These are phyloP conservation scores for Leptographium radiaticola DNA, from an alignment of 2,329 filamentous ascomycete species.

Conservation along the genomic window DNA sequence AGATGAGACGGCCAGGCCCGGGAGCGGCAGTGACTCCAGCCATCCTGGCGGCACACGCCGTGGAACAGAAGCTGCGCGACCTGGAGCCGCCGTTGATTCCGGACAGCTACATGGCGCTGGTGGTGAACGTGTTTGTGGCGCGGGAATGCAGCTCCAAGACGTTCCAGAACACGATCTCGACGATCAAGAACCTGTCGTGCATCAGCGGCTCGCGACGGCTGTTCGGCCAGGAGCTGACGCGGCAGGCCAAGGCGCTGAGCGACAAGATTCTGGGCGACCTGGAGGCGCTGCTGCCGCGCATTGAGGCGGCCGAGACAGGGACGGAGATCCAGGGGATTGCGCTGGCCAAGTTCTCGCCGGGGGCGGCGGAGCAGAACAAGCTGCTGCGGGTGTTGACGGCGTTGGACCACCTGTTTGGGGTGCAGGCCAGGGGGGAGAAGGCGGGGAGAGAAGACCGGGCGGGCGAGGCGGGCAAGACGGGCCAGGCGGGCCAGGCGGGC, in stretches of 20 bases:
- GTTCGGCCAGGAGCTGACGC: slow-evolving; percentile 86
- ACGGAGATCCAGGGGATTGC: slow-evolving; percentile 94
- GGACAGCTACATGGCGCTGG: slow-evolving; percentile 75
- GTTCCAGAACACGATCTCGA: slow-evolving; percentile 92
- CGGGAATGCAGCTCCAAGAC: slow-evolving; percentile 96
- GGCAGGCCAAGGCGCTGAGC: slow-evolving; percentile 73
- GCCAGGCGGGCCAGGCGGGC: not conserved
- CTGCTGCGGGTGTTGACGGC: slow-evolving; percentile 84
- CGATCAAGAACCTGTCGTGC: slow-evolving; percentile 94
- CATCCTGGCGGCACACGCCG: slow-evolving; percentile 5
- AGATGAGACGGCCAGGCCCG: not conserved
- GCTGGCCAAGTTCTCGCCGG: slow-evolving; percentile 87
- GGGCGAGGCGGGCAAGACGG: too few species aligned
- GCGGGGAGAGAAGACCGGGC: slow-evolving; percentile 3
- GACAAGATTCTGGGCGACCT: slow-evolving; percentile 76
- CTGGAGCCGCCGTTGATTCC: slow-evolving; percentile 76
- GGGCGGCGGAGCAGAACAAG: slow-evolving; percentile 94
- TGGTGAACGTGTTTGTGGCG: slow-evolving; percentile 94
- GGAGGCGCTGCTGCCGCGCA: slow-evolving; percentile 71
- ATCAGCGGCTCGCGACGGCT: slow-evolving; percentile 81
- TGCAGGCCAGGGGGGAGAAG: slow-evolving; percentile 50
- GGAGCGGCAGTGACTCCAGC: slow-evolving; percentile 10
- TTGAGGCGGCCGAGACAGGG: slow-evolving; percentile 72
- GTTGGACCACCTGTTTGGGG: slow-evolving; percentile 88
- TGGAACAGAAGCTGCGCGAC: slow-evolving; percentile 34